A percentile compares a stretch with the other conserved stretches of the same genome.
phyloP scores from a whole-genome alignment of 2,329 filamentous ascomycete genomes.

The Arthrinium phaeospermum region DNA sequence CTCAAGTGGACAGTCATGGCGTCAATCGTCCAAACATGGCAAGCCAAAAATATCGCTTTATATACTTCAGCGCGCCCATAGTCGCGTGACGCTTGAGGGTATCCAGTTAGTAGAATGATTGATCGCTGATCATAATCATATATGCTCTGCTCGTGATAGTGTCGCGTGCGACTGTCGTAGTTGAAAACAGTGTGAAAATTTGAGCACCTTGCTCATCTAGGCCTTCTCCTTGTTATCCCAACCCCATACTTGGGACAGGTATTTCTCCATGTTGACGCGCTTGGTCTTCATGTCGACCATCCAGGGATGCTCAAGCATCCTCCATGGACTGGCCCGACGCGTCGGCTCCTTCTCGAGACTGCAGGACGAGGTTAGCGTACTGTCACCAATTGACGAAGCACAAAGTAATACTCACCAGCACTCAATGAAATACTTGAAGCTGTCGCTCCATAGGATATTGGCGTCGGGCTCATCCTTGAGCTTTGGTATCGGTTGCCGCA shows the following conservation, averaged over 20 bases:
- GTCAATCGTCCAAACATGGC: not conserved
- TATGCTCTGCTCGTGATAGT: not conserved
- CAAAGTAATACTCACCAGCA: slow-evolving; percentile 79
- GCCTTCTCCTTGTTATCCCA: slow-evolving; percentile 70
- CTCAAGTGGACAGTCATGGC: not conserved
- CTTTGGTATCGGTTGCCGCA: slow-evolving; percentile 91
- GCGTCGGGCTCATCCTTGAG: slow-evolving; percentile 93
- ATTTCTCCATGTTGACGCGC: slow-evolving; percentile 96
- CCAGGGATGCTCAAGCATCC: slow-evolving; percentile 99
- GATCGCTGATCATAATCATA: slow-evolving; percentile 9
- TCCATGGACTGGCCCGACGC: slow-evolving; percentile 91
- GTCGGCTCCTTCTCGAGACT: slow-evolving; percentile 93
- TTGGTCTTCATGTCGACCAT: slow-evolving; percentile 96
- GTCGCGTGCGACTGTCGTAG: not conserved
- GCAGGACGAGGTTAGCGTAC: slow-evolving; percentile 24
- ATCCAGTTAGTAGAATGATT: slow-evolving; percentile 7
- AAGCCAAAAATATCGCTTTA: not conserved
- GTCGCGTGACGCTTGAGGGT: not conserved
- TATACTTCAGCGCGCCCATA: not conserved
- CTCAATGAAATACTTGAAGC: slow-evolving; percentile 99
- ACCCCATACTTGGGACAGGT: slow-evolving; percentile 94
- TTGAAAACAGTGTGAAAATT: not conserved
- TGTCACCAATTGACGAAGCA: slow-evolving; percentile 23
- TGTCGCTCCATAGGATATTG: slow-evolving; percentile 92
- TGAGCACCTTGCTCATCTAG: not conserved